Conservation (phyloP, 2,329 filamentous ascomycete species). For the Aspergillus vadensis region DNA sequence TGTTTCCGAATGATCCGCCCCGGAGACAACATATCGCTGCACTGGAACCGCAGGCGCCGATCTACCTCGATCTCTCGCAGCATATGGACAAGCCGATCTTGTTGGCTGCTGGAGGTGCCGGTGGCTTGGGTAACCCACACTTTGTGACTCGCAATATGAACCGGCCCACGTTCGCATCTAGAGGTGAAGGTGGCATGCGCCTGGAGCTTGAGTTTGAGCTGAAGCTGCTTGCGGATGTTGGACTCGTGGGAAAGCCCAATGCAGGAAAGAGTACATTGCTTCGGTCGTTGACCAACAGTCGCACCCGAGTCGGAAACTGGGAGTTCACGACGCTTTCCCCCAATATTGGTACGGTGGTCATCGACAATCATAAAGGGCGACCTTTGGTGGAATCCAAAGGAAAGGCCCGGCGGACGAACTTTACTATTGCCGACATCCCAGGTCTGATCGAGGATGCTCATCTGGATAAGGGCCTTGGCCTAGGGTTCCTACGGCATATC, state of each 20-base stretch:
- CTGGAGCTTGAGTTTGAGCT: constrained; percentile 85
- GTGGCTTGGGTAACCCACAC: constrained; percentile 90
- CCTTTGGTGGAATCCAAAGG: constrained; percentile 57
- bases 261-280: constrained; percentile 94
- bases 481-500: constrained; percentile 90
- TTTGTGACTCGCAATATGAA: constrained; percentile 76
- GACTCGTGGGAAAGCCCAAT: constrained; percentile 91
- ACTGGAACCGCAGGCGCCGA: constrained; percentile 70
- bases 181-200: constrained; percentile 75
- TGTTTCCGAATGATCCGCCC: constrained; percentile 60
- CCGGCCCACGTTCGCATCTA: constrained; percentile 84
- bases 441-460: constrained; percentile 91
- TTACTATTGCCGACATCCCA: constrained; percentile 94
- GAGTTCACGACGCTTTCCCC: constrained; percentile 94
- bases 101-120: constrained; percentile 82
- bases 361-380: constrained; percentile 82
- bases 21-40: constrained; percentile 61
- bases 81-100: constrained; percentile 83
- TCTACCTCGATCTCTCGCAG: constrained; percentile 71
- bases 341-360: constrained; percentile 91
- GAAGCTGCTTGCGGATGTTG: constrained; percentile 92
- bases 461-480: constrained; percentile 84
- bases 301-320: constrained; percentile 89
- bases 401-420: constrained; percentile 68
- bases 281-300: constrained; percentile 81